Base-by-base conservation (phyloP, 2,329 filamentous ascomycete species). In the Nemania diffusa region DNA sequence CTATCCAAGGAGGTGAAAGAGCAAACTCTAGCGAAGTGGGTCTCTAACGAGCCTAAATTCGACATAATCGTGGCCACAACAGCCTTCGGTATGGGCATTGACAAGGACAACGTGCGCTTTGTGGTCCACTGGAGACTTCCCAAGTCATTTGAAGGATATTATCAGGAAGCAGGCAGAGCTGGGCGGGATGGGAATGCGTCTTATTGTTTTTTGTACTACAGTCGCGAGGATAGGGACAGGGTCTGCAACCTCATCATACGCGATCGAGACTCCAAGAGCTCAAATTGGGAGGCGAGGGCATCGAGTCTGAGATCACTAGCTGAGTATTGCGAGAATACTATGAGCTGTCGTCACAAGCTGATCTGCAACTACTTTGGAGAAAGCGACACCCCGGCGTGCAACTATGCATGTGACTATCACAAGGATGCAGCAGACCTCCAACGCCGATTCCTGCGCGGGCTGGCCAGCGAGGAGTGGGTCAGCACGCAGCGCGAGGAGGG, bases 81-180 rank as follows among this genome's bases (percentile, higher is more conserved):
- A 1, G 95, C 95, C 0, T 98, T 98, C 75, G 95, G 95, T 2
- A 98, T 98, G 95, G 95, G 95, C 27, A 97, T 98, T 71, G 94
- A 98, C 79, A 97, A 97, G 79, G 90, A 96, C 59, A 91, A 97
- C 73, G 95, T 98, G 11, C 91, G 95, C 2, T 97, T 97, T 74
- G 94, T 98, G 0, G 90, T 96, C 1, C 95, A 98, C 79, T 98
- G 95, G 94, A 92, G 93, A 66, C 86, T 97, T 9, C 93, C 95
- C 9, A 97, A 97, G 76, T 96, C 92, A 2, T 97, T 98, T 77
- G 95, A 98, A 78, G 93, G 94, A 0, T 97, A 96, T 77, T 97
- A 97, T 75, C 95, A 98, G 80, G 95, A 98, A 84, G 94, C 93
- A 1, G 95, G 95, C 0, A 91, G 95, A 44, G 95, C 94, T 5